Percentiles rank a stretch among this genome's conserved stretches.
Evolutionary conservation across 352 stramenopile species (phyloP).

Genomic region (Globisporangium orthogonon): DNA sequence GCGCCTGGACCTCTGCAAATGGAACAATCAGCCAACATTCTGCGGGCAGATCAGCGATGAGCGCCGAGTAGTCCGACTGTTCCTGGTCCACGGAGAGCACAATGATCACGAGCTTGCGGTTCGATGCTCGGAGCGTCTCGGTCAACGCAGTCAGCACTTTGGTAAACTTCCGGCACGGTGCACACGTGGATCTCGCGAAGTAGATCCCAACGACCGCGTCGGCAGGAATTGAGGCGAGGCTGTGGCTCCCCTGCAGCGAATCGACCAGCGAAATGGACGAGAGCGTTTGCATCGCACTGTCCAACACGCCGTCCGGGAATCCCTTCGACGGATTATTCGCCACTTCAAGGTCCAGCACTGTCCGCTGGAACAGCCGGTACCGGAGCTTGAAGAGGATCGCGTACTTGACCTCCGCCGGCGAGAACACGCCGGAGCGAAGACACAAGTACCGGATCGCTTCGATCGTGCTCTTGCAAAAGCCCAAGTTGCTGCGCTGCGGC

Average conservation of each 20-base stretch:
- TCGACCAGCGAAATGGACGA: constrained; percentile 63
- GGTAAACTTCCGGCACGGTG: constrained; percentile 43
- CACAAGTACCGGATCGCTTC: constrained; percentile 74
- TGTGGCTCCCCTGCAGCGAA: constrained; percentile 65
- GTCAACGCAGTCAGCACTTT: constrained; percentile 45
- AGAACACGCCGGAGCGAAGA: constrained; percentile 47
- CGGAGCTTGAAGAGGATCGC: constrained; percentile 59
- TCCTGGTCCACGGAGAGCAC: constrained; percentile 73
- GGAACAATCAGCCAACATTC: constrained; percentile 69
- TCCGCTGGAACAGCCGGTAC: constrained; percentile 55
- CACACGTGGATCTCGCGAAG: constrained; percentile 47
- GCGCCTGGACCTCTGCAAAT: constrained; percentile 59
- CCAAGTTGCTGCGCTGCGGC: constrained; percentile 61
- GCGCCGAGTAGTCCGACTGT: constrained; percentile 38
- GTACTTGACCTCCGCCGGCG: constrained; percentile 58
- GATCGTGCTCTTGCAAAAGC: constrained; percentile 79
- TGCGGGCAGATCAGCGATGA: constrained; percentile 46
- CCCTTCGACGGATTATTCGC: constrained; percentile 47
- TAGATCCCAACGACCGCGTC: constrained; percentile 71
- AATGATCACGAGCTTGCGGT: constrained; percentile 63
- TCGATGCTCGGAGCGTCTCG: constrained; percentile 25
- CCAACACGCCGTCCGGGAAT: constrained; percentile 34
- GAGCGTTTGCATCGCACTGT: constrained; percentile 51
- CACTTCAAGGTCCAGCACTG: constrained; percentile 48
- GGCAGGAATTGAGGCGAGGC: constrained; percentile 35